These are phyloP conservation scores for Zasmidium cellare DNA, from an alignment of 2,329 filamentous ascomycete species.

Conservation along the genomic window DNA sequence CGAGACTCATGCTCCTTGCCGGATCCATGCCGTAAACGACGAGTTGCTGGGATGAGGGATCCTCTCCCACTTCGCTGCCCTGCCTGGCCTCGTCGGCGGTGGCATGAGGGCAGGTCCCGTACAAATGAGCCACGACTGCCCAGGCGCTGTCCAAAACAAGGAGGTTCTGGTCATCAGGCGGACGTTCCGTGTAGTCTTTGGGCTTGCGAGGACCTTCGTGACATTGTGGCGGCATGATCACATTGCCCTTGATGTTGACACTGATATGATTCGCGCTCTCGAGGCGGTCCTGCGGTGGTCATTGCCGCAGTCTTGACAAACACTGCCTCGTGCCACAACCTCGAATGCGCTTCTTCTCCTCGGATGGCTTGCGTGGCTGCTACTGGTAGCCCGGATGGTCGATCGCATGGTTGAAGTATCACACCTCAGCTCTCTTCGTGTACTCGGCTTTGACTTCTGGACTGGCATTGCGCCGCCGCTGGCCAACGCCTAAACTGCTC, in stretches of 20 bases:
- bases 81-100: constrained; percentile 10
- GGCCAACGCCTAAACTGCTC: not conserved
- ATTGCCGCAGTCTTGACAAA: no score
- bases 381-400: constrained; percentile 17
- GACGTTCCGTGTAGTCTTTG: no score
- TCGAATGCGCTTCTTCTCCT: constrained; percentile 20
- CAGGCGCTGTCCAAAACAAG: no score
- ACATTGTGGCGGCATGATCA: no score
- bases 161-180: no score
- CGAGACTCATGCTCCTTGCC: not conserved
- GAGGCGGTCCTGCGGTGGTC: no score
- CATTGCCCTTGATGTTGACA: no score
- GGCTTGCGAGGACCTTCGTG: no score
- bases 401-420: constrained; percentile 12
- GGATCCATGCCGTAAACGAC: constrained; percentile 13
- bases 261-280: no score
- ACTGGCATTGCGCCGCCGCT: not conserved
- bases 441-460: constrained; percentile 8
- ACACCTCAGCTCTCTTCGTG: constrained; percentile 2
- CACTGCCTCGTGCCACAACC: no score
- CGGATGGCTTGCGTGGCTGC: constrained; percentile 35
- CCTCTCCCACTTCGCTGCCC: constrained; percentile 18
- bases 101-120: no score
- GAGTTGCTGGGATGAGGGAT: not conserved
- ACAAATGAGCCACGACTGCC: no score